Evolutionary conservation across 2,329 filamentous ascomycete genomes (phyloP).

Genomic region (Coniochaeta sp.): DNA sequence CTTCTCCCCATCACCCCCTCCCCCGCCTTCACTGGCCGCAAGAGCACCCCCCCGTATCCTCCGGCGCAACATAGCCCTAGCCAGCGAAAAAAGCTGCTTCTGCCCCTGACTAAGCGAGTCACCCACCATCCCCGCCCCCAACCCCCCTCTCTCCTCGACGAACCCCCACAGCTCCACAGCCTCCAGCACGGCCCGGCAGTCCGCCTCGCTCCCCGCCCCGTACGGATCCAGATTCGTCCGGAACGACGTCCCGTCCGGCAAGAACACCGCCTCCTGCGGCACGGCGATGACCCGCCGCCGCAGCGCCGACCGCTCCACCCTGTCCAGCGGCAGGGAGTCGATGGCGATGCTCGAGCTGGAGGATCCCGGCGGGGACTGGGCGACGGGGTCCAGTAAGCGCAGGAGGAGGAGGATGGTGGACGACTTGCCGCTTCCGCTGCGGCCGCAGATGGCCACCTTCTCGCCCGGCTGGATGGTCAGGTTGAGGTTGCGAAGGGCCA

Average conservation of each 20-base stretch:
- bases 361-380: slow-evolving; percentile 7
- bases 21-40: not conserved
- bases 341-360: slow-evolving; percentile 25
- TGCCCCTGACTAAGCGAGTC: slow-evolving; percentile 50
- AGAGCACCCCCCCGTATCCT: slow-evolving; percentile 6
- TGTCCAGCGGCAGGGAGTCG: slow-evolving; percentile 28
- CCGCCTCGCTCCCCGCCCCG: slow-evolving; percentile 17
- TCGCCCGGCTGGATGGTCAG: slow-evolving; percentile 23
- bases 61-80: slow-evolving; percentile 44
- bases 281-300: slow-evolving; percentile 42
- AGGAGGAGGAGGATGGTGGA: slow-evolving; percentile 31
- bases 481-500: slow-evolving; percentile 20
- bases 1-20: not conserved
- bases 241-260: slow-evolving; percentile 33
- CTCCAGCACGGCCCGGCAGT: slow-evolving; percentile 27
- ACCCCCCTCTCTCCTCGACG: slow-evolving; percentile 23
- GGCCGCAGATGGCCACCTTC: slow-evolving; percentile 35
- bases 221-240: slow-evolving; percentile 35
- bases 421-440: slow-evolving; percentile 36
- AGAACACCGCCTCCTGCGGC: slow-evolving; percentile 46
- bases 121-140: slow-evolving; percentile 30
- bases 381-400: slow-evolving; percentile 30
- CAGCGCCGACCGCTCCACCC: slow-evolving; percentile 31
- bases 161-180: slow-evolving; percentile 24
- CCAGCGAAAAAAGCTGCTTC: slow-evolving; percentile 56